Conservation (phyloP, 768 basidiomycete genomes). For the Mycena sanguinolenta region DNA sequence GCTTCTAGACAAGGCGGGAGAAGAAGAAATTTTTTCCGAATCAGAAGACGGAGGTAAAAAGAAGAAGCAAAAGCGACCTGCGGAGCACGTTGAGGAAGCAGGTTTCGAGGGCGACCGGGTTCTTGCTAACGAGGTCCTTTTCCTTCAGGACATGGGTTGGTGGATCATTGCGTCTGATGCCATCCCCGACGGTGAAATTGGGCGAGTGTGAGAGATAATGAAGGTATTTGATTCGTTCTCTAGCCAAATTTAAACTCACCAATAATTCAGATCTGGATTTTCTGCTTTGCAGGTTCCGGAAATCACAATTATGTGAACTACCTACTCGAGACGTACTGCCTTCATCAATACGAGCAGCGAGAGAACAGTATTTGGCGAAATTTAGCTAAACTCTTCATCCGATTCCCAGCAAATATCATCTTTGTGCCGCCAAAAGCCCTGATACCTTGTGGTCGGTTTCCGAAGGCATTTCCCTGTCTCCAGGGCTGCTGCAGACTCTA, state of each 20-base stretch:
- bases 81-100: background rate
- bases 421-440: too few species aligned
- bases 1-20: too few species aligned
- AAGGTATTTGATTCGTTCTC: too few species aligned
- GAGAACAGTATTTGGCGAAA: too few species aligned
- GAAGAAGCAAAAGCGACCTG: background rate
- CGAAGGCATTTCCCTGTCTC: too few species aligned
- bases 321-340: background rate
- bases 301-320: background rate
- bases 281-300: background rate
- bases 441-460: too few species aligned
- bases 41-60: too few species aligned
- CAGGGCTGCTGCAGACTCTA: too few species aligned
- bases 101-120: background rate
- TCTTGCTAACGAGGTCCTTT: background rate
- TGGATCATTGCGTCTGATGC: background rate
- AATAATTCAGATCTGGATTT: background rate
- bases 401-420: too few species aligned
- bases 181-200: background rate
- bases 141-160: background rate
- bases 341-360: background rate
- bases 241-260: too few species aligned
- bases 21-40: too few species aligned
- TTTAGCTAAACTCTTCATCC: too few species aligned
- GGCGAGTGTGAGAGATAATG: background rate